Evolutionary conservation across 495 filamentous ascomycete genomes (phyloP), one percentile per base, ranked within the genome.

Genomic region (Bacidia rubella): DNA sequence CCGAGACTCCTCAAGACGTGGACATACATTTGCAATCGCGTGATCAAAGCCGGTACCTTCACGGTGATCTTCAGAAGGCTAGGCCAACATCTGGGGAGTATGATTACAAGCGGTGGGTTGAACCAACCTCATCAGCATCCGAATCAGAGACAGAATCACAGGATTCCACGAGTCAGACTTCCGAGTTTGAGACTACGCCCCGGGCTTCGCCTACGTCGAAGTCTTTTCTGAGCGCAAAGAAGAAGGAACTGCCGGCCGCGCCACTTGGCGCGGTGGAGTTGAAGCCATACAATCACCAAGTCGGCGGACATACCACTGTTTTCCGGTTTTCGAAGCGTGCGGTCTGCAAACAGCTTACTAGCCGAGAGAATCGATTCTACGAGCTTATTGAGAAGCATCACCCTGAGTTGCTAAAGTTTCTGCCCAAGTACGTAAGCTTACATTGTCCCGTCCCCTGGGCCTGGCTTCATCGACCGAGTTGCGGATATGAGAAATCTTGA

Each of bases 261-360:
- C 89, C 90, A 15, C 66, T 93, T 21, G 87, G 90, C 17, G 90
- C 90, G 11, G 93, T 98, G 57, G 90, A 96, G 65, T 71, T 98
- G 56, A 95, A 96, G 56, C 92, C 92, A 3, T 98, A 95, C 65
- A 85, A 86, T 42, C 92, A 98, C 66, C 92, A 98, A 64, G 92
- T 98, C 51, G 92, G 92, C 19, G 92, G 92, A 1, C 92, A 98
- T 67, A 94, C 86, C 1, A 96, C 89, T 0, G 79, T 98, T 21
- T 98, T 95, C 71, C 83, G 92, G 24, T 97, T 98, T 59, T 97
- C 92, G 20, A 79, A 85, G 43, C 80, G 88, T 56, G 92, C 92
- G 50, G 90, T 98, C 17, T 97, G 93, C 74, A 98, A 98, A 66
- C 87, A 94, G 69, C 76, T 98, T 56, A 97, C 92, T 65, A 97